Base-by-base conservation (phyloP, 2,329 filamentous ascomycete genomes). In the Fusarium sp. region DNA sequence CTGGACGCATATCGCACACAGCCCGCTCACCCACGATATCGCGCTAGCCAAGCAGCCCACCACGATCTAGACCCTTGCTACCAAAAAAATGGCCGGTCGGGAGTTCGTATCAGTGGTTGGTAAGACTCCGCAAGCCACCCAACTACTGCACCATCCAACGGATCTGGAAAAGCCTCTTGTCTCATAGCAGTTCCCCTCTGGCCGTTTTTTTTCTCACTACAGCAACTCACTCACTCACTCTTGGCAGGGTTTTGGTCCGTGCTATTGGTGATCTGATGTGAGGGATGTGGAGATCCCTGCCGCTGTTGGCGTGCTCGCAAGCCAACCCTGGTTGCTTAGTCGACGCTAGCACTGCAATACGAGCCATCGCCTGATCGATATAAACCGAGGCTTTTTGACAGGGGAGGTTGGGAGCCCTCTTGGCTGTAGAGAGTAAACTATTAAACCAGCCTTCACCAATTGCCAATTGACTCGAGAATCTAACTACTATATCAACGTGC, bases 321-420 rank as follows among this genome's bases (percentile, higher is more conserved):
- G 65, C 50, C 60, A 58, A 59, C 24, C 45, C 24, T 65, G 62
- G 69, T 66, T 71, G 66, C 57, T 60, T 71, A 71, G 69, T 69
- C 56, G 69, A 71, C 69, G 50, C 66, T 61, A 54, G 48, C 44
- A 51, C 51, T 28, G 44, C 55, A 38, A 71, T 71, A 71, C 69
- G 67, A 71, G 69, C 51, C 51, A 66, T 71, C 45, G 62, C 44
- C 69, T 72, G 70, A 72, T 69, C 20, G 42, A 53, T 69, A 69
- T 57, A 72, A 61, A 61, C 71, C 71, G 71, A 69, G 71, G 71
- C 58, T 63, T 72, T 60, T 68, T 60, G 71, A 61, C 54, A 44
- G 38, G 64, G 56, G 44, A 47, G 45, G 66, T 66, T 53, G 66
- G 66, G 28, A 30, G 24, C 5, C 11, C n/a, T 35, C 48, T 26